A percentile compares a stretch with the other conserved stretches of the same genome.
Evolutionary conservation across 495 filamentous ascomycete genomes (phyloP).

Genomic region (Penicillium arizonense): DNA sequence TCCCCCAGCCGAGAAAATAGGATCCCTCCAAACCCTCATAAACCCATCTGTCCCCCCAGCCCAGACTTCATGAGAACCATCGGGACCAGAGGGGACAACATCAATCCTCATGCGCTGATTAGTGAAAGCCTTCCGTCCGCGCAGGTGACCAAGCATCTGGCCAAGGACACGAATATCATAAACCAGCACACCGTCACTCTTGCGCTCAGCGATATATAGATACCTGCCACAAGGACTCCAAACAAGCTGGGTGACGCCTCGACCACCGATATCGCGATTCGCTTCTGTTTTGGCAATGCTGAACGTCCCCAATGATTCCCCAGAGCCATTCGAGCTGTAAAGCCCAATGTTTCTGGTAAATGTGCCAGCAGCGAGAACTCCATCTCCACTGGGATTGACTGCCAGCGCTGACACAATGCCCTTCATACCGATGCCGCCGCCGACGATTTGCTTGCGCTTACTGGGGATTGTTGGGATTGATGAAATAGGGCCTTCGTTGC

Average conservation of each 20-base stretch:
- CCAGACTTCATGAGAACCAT: constrained; percentile 72
- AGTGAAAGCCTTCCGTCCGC: constrained; percentile 65
- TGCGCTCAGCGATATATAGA: constrained; percentile 82
- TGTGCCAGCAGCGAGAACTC: constrained; percentile 79
- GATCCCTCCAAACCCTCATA: constrained; percentile 73
- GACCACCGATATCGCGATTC: constrained; percentile 52
- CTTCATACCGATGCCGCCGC: constrained; percentile 75
- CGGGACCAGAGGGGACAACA: constrained; percentile 45
- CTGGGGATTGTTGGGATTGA: constrained; percentile 71
- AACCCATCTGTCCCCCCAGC: constrained; percentile 77
- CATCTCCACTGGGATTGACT: constrained; percentile 43
- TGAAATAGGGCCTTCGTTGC: constrained; percentile 57
- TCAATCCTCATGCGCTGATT: constrained; percentile 82
- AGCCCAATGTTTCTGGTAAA: constrained; percentile 73
- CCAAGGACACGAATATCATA: constrained; percentile 81
- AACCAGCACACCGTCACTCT: constrained; percentile 67
- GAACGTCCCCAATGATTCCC: constrained; percentile 68
- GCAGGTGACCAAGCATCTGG: constrained; percentile 65
- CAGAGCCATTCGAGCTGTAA: constrained; percentile 67
- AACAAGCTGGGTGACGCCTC: constrained; percentile 68
- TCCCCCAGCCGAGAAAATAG: constrained; percentile 52
- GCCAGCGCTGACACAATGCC: constrained; percentile 73
- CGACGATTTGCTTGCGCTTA: constrained; percentile 66
- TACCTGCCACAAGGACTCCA: constrained; percentile 91
- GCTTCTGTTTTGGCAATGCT: constrained; percentile 39